Evolutionary conservation across 768 basidiomycete species (phyloP), one percentile per base, ranked within the genome.

Genomic region (Tulasnella sp.): DNA sequence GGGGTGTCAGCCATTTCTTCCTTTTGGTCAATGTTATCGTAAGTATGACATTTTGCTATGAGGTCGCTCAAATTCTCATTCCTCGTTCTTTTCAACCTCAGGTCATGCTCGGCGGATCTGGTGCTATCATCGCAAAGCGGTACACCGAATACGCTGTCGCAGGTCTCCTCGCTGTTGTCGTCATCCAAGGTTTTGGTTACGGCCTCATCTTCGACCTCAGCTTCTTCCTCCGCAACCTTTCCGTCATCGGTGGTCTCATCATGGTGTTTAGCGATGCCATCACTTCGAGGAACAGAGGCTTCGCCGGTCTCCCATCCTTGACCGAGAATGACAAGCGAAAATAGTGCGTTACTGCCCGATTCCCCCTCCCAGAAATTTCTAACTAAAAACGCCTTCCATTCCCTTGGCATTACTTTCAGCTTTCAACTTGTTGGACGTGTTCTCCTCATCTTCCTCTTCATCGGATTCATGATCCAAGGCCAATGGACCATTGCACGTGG

Each of bases 241-340:
- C 85, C 63, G 96, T 99, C 69, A 92, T 98, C 62, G 96, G 96
- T 57, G 96, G 96, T 55, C 82, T 99, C 48, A 84, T 99, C 73
- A 99, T 99, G 96, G 93, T 98, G 24, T 92, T 99, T 73, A 92
- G 87, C 63, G 96, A 99, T 70, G 88, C 91, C 1, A 86, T 98
- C 80, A 78, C 88, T 59, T 86, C 83, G 21, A 80, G 84, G 71
- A 92, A 85, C 74, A 82, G 84, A 65, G 74, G 84, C 45, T 98
- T 98, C 65, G 94, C 93, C 10, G 93, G 92, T 48, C 73, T 98
- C 1, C 92, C 94, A 1, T 77, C 80, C 31, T 78, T 98, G 57
- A 90, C 84, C 68, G 96, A 99, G 73, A 93, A 82, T 1, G 96
- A 99, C 73, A 82, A 93, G 75, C 89, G 89, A 74, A 97, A 97